Evolutionary conservation across 1,284 basidiomycete species (phyloP), one percentile per base, ranked within the genome.

Genomic region (Tilletiopsis washingtonensis): DNA sequence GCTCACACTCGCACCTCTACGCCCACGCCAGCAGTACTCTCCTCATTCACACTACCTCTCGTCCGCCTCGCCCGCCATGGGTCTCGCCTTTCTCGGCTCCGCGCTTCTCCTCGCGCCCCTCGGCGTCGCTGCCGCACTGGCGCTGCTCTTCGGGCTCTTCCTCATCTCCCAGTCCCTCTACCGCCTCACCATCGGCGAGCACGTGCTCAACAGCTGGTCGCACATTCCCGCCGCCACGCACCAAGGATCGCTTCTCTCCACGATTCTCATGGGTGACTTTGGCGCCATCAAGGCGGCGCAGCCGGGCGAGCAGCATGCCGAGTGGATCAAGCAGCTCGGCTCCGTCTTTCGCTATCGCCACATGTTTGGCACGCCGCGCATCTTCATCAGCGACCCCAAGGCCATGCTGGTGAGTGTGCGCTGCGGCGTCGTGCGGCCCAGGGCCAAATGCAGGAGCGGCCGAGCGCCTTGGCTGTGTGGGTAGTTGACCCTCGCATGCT

Each of bases 341-440:
- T 36, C 45, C 37, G 47, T 48, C 15, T 42, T 42, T 17, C 34
- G 34, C 17, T 48, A 48, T 29, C 29, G 29, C 29, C 29, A 34
- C 32, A 49, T 67, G 25, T 67, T 71, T 43, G 61, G 61, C 47
- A 47, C 55, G n/a, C 64, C 58, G 1, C 60, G 69, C 5, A 32
- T 73, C 9, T 48, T 67, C 19, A 50, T 73, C 6, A 56, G 57
- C 15, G 69, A 73, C 43, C 45, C 63, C 5, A 59, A 59, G 34
- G 67, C 65, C 3, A 60, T 70, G 53, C 32, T 34, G 29, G 29
- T 34, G 29, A 34, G 29, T 34, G 29, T 9, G 9, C n/a, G n/a
- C n/a, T n/a, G n/a, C n/a, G n/a, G n/a, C n/a, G n/a, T n/a, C n/a
- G n/a, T n/a, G n/a, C n/a, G n/a, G n/a, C n/a, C n/a, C n/a, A n/a